These are phyloP conservation scores for Coniochaeta pulveracea DNA, from an alignment of 2,329 filamentous ascomycete species.

Conservation along the genomic window DNA sequence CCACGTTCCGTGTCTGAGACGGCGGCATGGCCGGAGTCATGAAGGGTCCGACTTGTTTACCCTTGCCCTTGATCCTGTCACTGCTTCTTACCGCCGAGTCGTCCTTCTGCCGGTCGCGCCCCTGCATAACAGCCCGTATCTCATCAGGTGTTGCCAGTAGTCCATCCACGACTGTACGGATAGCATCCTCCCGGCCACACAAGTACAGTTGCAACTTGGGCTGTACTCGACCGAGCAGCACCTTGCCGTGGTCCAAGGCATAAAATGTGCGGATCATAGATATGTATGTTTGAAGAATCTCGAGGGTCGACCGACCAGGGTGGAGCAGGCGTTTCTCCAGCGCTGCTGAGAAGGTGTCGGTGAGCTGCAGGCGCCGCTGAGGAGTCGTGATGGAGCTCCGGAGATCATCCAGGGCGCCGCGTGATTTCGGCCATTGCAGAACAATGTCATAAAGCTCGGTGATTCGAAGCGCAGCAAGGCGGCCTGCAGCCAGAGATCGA, in stretches of 20 bases:
- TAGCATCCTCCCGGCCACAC: constrained; percentile 63
- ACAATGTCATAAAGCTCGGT: constrained; percentile 71
- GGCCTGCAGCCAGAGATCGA: constrained; percentile 57
- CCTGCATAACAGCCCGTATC: constrained; percentile 11
- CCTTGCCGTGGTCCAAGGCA: constrained; percentile 64
- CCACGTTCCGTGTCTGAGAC: no score
- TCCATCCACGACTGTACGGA: constrained; percentile 65
- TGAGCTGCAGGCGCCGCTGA: constrained; percentile 57
- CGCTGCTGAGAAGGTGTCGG: constrained; percentile 54
- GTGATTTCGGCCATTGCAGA: constrained; percentile 60
- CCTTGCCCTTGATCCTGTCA: not conserved
- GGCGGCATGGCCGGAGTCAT: constrained; percentile 8
- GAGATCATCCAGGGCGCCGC: constrained; percentile 64
- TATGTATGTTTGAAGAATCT: constrained; percentile 69
- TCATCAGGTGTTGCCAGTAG: constrained; percentile 52
- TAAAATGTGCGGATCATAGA: constrained; percentile 70
- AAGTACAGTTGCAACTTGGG: constrained; percentile 65
- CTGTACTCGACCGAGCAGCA: constrained; percentile 64
- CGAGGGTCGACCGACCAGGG: constrained; percentile 62
- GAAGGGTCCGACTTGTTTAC: constrained; percentile 3
- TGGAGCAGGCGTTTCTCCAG: constrained; percentile 59
- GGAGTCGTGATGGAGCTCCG: constrained; percentile 58
- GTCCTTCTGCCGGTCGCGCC: constrained; percentile 9
- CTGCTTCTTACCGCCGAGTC: not conserved
- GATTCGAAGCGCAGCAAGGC: constrained; percentile 58